These are phyloP conservation scores for Platismatia glauca DNA, from an alignment of 495 filamentous ascomycete species.

Conservation along the genomic window DNA sequence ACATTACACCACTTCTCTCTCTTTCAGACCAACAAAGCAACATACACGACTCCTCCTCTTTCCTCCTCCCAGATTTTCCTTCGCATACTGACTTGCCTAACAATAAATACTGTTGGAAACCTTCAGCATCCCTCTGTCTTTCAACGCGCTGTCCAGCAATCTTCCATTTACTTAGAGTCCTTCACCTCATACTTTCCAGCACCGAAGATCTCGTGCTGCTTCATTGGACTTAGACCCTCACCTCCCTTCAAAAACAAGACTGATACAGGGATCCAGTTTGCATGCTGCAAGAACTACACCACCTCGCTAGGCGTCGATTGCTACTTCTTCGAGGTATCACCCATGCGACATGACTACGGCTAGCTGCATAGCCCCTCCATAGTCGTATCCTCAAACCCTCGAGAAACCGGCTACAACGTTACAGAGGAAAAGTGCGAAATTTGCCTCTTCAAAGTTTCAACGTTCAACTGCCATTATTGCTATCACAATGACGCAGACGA, in stretches of 20 bases:
- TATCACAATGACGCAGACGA: conserved; percentile 11
- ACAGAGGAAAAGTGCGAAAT: neutral
- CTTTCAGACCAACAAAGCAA: neutral
- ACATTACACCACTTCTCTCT: neutral
- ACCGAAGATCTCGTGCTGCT: too few relatives aligned
- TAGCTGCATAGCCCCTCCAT: conserved; percentile 13
- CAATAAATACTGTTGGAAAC: neutral
- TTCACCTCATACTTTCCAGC: neutral
- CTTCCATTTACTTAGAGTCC: neutral
- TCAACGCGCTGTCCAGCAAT: neutral
- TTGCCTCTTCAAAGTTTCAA: neutral
- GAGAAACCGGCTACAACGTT: conserved; percentile 6
- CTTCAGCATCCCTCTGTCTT: neutral
- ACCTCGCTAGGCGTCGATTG: conserved; percentile 4
- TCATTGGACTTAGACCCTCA: neutral
- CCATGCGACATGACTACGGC: conserved; percentile 9
- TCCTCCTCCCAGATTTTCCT: neutral
- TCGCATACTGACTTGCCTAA: too few relatives aligned
- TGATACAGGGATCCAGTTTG: neutral
- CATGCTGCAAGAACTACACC: neutral
- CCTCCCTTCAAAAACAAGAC: neutral
- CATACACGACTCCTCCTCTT: neutral
- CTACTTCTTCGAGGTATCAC: conserved; percentile 1
- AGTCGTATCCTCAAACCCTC: conserved; percentile 2
- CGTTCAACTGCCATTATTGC: neutral